These are phyloP conservation scores for Leucoagaricus sp. DNA, from an alignment of 1,284 basidiomycete species.

Conservation along the genomic window DNA sequence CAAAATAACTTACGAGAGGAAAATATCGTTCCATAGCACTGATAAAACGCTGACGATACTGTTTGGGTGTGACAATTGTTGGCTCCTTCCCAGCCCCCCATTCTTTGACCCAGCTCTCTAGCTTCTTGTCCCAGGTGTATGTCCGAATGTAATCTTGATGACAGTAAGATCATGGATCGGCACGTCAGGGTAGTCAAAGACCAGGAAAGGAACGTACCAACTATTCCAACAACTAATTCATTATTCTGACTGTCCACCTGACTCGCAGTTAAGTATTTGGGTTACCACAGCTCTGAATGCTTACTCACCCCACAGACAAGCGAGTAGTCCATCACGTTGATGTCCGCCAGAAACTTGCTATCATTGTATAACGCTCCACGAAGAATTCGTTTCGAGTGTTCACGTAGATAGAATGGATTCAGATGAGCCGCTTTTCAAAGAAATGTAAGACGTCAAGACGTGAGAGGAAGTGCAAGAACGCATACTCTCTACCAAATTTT, in stretches of 20 bases:
- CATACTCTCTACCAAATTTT: slow-evolving; percentile 86
- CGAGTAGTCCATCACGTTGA: slow-evolving; percentile 99
- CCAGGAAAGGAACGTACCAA: slow-evolving; percentile 70
- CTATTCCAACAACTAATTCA: slow-evolving; percentile 94
- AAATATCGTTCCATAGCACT: slow-evolving; percentile 94
- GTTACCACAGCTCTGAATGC: neutral
- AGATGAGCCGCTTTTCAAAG: slow-evolving; percentile 58
- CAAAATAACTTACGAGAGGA: slow-evolving; percentile 58
- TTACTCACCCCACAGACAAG: slow-evolving; percentile 79
- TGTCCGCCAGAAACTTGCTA: slow-evolving; percentile 90
- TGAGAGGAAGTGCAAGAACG: neutral
- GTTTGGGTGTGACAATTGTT: slow-evolving; percentile 86
- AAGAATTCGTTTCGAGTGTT: slow-evolving; percentile 93
- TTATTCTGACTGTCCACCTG: slow-evolving; percentile 78
- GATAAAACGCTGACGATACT: slow-evolving; percentile 87
- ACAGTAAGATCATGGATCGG: slow-evolving; percentile 14
- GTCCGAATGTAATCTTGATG: slow-evolving; percentile 85
- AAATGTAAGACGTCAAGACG: slow-evolving; percentile 14
- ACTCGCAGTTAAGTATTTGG: neutral
- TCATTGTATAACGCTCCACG: slow-evolving; percentile 93
- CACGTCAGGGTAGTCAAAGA: neutral
- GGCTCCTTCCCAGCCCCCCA: slow-evolving; percentile 82
- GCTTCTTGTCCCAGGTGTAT: slow-evolving; percentile 97
- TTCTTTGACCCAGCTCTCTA: slow-evolving; percentile 98
- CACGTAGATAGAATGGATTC: slow-evolving; percentile 90